Conservation (phyloP, 1,139 yeast species). For the Kodamaea sp. region DNA sequence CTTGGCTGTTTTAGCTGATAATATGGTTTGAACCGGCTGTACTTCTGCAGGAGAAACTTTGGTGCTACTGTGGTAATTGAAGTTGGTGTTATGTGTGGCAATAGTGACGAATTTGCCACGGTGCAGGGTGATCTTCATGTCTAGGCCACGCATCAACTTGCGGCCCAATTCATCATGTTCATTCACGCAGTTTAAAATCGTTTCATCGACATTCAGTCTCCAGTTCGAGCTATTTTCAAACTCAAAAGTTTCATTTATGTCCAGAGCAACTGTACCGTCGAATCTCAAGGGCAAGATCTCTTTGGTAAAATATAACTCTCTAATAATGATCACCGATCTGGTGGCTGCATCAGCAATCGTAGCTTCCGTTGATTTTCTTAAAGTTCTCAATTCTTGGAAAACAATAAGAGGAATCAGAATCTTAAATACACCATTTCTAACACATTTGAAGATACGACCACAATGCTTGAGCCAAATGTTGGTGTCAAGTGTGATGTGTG, state of each 20-base stretch:
- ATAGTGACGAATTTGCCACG: conserved; percentile 2
- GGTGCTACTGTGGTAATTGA: conserved; percentile 6
- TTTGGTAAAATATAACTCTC: conserved; percentile 60
- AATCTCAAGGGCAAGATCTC: conserved; percentile 49
- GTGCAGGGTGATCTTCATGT: conserved; percentile 15
- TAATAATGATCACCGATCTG: conserved; percentile 66
- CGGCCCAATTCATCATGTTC: conserved; percentile 46
- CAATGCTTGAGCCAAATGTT: conserved; percentile 81
- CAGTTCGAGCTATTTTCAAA: conserved; percentile 62
- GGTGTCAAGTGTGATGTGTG: conserved; percentile 68
- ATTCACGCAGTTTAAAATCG: conserved; percentile 50
- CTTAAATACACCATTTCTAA: conserved; percentile 55
- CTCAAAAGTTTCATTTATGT: conserved; percentile 54
- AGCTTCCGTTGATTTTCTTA: conserved; percentile 69
- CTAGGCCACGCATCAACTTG: conserved; percentile 36
- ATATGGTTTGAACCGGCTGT: conserved; percentile 11
- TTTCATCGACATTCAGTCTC: conserved; percentile 60
- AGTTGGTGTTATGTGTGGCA: conserved; percentile 1
- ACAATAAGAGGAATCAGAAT: conserved; percentile 67
- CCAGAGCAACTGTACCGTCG: conserved; percentile 55
- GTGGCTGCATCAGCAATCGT: conserved; percentile 80
- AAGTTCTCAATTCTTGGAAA: conserved; percentile 73
- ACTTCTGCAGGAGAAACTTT: conserved; percentile 7
- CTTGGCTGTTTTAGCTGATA: conserved; percentile 36
- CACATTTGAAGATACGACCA: conserved; percentile 69